phyloP scores from a whole-genome alignment of 352 stramenopile genomes.

The Aphanomyces astaci region DNA sequence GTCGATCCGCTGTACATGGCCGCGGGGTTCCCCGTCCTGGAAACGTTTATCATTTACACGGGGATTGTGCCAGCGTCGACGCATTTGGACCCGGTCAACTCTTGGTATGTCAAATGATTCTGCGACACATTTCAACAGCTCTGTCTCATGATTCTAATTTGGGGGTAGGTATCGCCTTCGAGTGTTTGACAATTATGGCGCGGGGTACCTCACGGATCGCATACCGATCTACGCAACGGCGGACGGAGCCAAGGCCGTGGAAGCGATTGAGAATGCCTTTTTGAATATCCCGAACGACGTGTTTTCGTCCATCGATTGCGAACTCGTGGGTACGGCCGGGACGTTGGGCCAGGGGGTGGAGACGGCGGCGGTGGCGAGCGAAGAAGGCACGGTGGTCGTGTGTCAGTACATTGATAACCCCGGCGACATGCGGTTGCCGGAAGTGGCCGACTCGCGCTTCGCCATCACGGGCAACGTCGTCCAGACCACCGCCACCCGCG shows the following conservation, averaged over 20 bases:
- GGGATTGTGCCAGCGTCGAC: slow-evolving; percentile 5
- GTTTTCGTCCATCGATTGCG: slow-evolving; percentile 39
- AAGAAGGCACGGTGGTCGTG: slow-evolving; percentile 37
- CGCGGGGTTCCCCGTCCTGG: slow-evolving; percentile 30
- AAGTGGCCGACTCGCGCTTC: slow-evolving; percentile 31
- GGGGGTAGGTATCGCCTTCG: slow-evolving; percentile 33
- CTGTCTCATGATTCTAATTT: too few relatives aligned
- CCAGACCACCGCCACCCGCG: slow-evolving; percentile 21
- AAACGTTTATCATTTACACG: slow-evolving; percentile 51
- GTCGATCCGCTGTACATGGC: slow-evolving; percentile 58
- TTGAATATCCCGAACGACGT: slow-evolving; percentile 40
- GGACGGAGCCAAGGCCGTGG: background rate
- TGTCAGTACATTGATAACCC: slow-evolving; percentile 57
- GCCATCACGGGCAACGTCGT: slow-evolving; percentile 6
- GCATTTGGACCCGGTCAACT: slow-evolving; percentile 18
- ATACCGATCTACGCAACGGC: slow-evolving; percentile 36
- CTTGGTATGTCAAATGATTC: too few relatives aligned
- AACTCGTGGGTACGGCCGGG: slow-evolving; percentile 6
- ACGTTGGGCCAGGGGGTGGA: slow-evolving; percentile 10
- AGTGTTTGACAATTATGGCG: slow-evolving; percentile 60
- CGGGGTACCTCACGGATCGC: slow-evolving; percentile 49
- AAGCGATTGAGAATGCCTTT: slow-evolving; percentile 32
- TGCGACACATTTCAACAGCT: too few relatives aligned
- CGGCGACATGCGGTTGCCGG: slow-evolving; percentile 39
- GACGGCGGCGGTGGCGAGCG: slow-evolving; percentile 22